Evolutionary conservation across 2,329 filamentous ascomycete species (phyloP).

Genomic region (Fusarium drepaniforme): DNA sequence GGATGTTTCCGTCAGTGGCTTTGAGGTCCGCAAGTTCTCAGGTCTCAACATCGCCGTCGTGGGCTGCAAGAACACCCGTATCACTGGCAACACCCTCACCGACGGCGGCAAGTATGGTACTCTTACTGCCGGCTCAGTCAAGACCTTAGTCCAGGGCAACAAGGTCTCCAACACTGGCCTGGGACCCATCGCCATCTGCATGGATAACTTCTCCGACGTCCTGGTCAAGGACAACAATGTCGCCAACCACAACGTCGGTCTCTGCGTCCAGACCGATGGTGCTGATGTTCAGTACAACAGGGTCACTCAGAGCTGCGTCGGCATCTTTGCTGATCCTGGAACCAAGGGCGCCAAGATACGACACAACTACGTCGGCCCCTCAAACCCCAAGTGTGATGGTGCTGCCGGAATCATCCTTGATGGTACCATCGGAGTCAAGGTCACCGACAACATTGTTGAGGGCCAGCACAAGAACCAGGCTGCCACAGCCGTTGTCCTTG

Average conservation of each 20-base stretch:
- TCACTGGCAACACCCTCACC: slow-evolving; percentile 32
- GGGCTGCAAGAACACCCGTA: slow-evolving; percentile 44
- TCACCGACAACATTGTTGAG: slow-evolving; percentile 46
- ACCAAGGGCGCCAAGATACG: slow-evolving; percentile 45
- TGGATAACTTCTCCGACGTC: slow-evolving; percentile 49
- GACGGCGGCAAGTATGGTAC: slow-evolving; percentile 46
- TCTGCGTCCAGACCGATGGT: slow-evolving; percentile 51
- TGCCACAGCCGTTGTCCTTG: slow-evolving; percentile 38
- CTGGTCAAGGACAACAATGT: slow-evolving; percentile 46
- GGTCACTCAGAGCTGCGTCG: slow-evolving; percentile 47
- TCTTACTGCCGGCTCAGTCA: slow-evolving; percentile 51
- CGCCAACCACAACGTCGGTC: slow-evolving; percentile 45
- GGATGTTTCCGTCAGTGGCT: slow-evolving; percentile 49
- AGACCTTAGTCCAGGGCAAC: slow-evolving; percentile 46
- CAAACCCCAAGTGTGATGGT: slow-evolving; percentile 26
- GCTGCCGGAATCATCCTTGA: slow-evolving; percentile 44
- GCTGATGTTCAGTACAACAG: slow-evolving; percentile 49
- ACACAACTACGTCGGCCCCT: slow-evolving; percentile 45
- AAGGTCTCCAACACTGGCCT: slow-evolving; percentile 35
- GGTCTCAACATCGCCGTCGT: slow-evolving; percentile 53
- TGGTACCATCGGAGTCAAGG: slow-evolving; percentile 44
- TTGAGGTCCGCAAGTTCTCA: slow-evolving; percentile 47
- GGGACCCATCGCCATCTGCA: slow-evolving; percentile 49
- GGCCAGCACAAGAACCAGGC: slow-evolving; percentile 35
- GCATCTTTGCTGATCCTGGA: slow-evolving; percentile 49